Conservation (phyloP, 768 basidiomycete species). For the Cystofilobasidium bisporidii region DNA sequence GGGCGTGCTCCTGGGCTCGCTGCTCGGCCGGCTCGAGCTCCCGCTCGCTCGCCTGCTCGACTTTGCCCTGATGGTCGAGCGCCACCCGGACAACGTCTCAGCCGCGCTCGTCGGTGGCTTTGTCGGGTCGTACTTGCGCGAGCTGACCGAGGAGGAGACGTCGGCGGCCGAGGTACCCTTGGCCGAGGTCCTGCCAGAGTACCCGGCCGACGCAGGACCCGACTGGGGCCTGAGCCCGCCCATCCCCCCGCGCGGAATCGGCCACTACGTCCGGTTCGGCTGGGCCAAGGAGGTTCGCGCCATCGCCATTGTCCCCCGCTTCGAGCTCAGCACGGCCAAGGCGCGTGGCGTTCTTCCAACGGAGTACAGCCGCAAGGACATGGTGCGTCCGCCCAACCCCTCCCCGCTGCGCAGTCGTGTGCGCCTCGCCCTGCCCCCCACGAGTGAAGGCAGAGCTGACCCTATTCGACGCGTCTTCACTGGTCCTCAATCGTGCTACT, state of each 20-base stretch:
- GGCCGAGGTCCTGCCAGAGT: constrained; percentile 92
- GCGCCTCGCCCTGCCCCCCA: too few relatives aligned
- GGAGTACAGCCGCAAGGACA: constrained; percentile 75
- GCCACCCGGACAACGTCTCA: constrained; percentile 98
- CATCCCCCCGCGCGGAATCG: constrained; percentile 76
- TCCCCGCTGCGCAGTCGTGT: background rate
- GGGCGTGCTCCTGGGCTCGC: constrained; percentile 79
- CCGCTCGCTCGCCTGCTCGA: constrained; percentile 68
- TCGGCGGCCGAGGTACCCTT: constrained; percentile 82
- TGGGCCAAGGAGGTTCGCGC: constrained; percentile 81
- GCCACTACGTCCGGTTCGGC: constrained; percentile 81
- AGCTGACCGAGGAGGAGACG: constrained; percentile 69
- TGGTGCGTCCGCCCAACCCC: constrained; percentile 49
- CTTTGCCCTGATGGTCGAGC: constrained; percentile 96
- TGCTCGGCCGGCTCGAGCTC: constrained; percentile 65
- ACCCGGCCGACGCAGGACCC: constrained; percentile 81
- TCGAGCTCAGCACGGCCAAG: constrained; percentile 91
- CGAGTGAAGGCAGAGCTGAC: too few relatives aligned
- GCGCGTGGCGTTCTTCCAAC: constrained; percentile 81
- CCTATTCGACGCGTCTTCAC: too few relatives aligned
- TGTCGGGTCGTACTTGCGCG: constrained; percentile 87
- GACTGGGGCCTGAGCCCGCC: constrained; percentile 87
- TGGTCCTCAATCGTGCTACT: too few relatives aligned
- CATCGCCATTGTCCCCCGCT: constrained; percentile 84
- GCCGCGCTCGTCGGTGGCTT: constrained; percentile 95